Evolutionary conservation across 805 yeast genomes (phyloP), one percentile per base, ranked within the genome.

Genomic region (Pichia membranifaciens): DNA sequence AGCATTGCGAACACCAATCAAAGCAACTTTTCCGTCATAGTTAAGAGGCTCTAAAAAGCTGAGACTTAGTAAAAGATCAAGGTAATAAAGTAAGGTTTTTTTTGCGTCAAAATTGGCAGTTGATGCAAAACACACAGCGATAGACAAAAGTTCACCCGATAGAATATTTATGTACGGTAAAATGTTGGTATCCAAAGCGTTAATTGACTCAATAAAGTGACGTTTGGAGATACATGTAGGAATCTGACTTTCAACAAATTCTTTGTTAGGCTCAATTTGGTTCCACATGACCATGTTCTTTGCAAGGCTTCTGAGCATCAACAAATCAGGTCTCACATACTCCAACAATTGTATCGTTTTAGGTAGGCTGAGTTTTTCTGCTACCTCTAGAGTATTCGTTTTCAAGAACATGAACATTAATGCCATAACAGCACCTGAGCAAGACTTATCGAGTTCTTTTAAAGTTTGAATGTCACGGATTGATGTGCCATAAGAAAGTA

Each of bases 81-180:
- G 66, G 54, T 72, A 80, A 43, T 68, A 63, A 15, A 86, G 48
- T 7, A 88, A 56, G 0, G 82, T 74, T 25, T 73, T 70, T 42
- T 85, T 73, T 1, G 84, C 87, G 1, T 54, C 60, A 2, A 49
- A 37, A 56, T 84, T 70, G 22, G 77, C 78, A 0, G 85, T 72
- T 0, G 96, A 90, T 0, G 96, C 95, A 67, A 70, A 81, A 55
- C 76, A 79, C 28, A 93, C 66, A 0, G 91, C 93, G 51, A 90
- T 71, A 0, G 96, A 75, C 44, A 87, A 59, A 46, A 91, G 76
- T 0, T 79, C 65, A 0, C 98, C 99, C 2, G 87, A 85, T 3
- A 88, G 58, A 31, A 84, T 74, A 58, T 83, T 80, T 55, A 78
- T 77, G 54, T 74, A 75, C 3, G 81, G 76, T 40, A 87, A 61